Evolutionary conservation across 768 basidiomycete species (phyloP).

Genomic region (Podaxis sp.): DNA sequence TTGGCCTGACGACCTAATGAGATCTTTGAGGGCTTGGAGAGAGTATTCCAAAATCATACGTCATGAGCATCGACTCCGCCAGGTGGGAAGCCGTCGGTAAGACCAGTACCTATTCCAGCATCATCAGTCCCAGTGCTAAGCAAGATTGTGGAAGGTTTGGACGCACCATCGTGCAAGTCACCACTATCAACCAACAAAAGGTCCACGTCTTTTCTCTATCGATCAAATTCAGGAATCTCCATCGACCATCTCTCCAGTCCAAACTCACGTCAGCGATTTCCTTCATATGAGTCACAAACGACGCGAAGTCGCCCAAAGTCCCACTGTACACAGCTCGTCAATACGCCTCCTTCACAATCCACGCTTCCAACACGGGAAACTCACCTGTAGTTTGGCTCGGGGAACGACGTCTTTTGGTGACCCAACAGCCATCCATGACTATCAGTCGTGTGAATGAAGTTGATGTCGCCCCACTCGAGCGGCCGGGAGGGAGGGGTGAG

Average conservation of each 20-base stretch:
- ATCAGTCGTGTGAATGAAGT: slow-evolving; percentile 85
- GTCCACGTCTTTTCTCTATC: slow-evolving; percentile 72
- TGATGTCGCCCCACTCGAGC: slow-evolving; percentile 87
- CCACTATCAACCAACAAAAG: slow-evolving; percentile 81
- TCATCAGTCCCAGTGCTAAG: not conserved
- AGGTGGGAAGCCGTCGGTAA: slow-evolving; percentile 71
- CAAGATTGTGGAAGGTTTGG: not conserved
- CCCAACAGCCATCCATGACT: slow-evolving; percentile 73
- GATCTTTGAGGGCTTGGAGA: not conserved
- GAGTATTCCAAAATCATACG: slow-evolving; percentile 30
- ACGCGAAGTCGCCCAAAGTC: slow-evolving; percentile 74
- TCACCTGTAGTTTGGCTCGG: slow-evolving; percentile 68
- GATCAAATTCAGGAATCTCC: not conserved
- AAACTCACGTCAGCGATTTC: slow-evolving; percentile 52
- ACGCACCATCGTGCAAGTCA: slow-evolving; percentile 70
- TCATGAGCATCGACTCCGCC: slow-evolving; percentile 74
- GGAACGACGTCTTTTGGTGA: slow-evolving; percentile 71
- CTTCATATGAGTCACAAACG: slow-evolving; percentile 87
- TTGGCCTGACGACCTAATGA: slow-evolving; percentile 49
- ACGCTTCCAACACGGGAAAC: not conserved
- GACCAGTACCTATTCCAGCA: slow-evolving; percentile 57
- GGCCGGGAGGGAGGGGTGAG: slow-evolving; percentile 60
- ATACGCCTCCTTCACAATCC: slow-evolving; percentile 13
- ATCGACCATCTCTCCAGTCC: not conserved
- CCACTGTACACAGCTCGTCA: slow-evolving; percentile 23